Base-by-base conservation (phyloP, 306 rosid genomes). In the Cicer bijugum region DNA sequence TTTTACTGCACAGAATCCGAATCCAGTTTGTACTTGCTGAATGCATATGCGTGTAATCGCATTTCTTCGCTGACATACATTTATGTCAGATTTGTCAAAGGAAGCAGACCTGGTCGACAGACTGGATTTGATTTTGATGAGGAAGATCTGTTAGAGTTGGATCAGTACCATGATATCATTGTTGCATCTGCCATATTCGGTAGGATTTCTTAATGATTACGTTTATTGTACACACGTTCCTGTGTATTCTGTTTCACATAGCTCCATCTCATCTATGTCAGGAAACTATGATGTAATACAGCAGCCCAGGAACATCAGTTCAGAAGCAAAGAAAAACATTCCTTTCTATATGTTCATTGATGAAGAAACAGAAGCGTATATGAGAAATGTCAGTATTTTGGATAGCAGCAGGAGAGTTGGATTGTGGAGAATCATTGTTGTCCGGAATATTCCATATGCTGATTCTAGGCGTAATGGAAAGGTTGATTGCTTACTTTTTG, bases 151-250 rank as follows among this genome's bases (percentile, higher is more conserved):
- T 73, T 81, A 78, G 97, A 91, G 89, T 81, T 94, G 88, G 89
- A 87, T 85, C 87, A 80, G 78, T 88, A 81, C 72, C 97, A 94
- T 64, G 96, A 94, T 33, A 80, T 91, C 82, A 94, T 94, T 84
- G 98, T 94, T 83, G 97, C 98, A 48, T 91, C 98, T 59, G 94
- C 91, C 79, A 87, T 92, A 86, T 92, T 92, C 81, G 97, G 97
- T 92, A 86, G 16, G 84, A 55, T 23, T 61, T 33, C 69, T 70
- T 46, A 66, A 48, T 71, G 55, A 65, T 75, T 75, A 35, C 38
- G 7, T 12, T 28, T 4, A 28, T 28, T 48, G 60, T 64, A 8
- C 56, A 72, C 48, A 15, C 66, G 15, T 42, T 35, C 12, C 1
- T 71, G 64, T 43, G 59, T 63, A 80, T 81, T 47, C 71, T 79